Conservation (phyloP, 495 filamentous ascomycete species). For the Podospora appendiculata region DNA sequence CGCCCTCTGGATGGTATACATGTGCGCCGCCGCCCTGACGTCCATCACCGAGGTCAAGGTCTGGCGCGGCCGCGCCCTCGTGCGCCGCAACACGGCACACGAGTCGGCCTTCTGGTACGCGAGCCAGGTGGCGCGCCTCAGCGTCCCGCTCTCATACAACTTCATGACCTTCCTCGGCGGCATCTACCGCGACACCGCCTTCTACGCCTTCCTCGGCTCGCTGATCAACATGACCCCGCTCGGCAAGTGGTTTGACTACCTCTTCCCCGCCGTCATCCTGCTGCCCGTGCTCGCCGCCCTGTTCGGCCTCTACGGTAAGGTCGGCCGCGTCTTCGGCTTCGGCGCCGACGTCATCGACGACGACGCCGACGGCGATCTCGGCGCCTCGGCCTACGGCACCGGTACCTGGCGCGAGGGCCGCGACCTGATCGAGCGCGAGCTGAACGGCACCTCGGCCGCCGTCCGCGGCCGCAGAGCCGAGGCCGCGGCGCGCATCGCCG, state of each 20-base stretch:
- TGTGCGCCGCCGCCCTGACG: constrained; percentile 73
- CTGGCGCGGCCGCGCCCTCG: constrained; percentile 88
- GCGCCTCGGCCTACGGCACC: constrained; percentile 58
- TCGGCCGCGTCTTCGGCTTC: constrained; percentile 72
- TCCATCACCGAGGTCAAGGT: constrained; percentile 85
- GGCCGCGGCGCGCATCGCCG: constrained; percentile 16
- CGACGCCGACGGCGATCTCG: constrained; percentile 68
- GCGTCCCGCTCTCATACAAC: constrained; percentile 89
- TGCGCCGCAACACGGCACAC: constrained; percentile 80
- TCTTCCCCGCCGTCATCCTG: constrained; percentile 82
- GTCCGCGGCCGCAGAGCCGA: constrained; percentile 27
- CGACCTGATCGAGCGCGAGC: constrained; percentile 86
- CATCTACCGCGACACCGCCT: constrained; percentile 64
- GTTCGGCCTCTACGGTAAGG: constrained; percentile 78
- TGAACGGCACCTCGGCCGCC: constrained; percentile 49
- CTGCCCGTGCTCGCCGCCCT: constrained; percentile 73
- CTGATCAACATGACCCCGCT: constrained; percentile 80
- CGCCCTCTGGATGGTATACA: constrained; percentile 86
- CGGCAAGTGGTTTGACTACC: constrained; percentile 74
- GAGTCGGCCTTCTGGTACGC: constrained; percentile 95
- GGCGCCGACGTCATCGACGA: constrained; percentile 68
- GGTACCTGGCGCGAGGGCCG: constrained; percentile 88
- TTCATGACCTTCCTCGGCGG: constrained; percentile 81
- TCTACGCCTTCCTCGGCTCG: constrained; percentile 78
- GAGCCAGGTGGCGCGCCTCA: constrained; percentile 79